These are phyloP conservation scores for Ascochyta clinopodiicola DNA, from an alignment of 2,329 filamentous ascomycete species.

Conservation along the genomic window DNA sequence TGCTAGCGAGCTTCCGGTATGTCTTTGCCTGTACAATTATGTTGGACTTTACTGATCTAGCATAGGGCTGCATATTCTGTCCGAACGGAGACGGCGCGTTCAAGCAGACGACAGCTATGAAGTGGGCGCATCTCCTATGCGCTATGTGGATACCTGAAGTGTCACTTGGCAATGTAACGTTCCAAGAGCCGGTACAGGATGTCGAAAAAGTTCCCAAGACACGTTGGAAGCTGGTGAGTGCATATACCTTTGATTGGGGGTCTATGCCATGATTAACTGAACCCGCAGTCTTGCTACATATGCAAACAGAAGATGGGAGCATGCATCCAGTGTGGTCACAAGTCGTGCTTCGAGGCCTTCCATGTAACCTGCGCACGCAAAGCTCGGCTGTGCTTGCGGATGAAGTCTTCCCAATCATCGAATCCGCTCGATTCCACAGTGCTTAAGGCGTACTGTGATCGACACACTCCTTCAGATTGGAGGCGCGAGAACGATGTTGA, in stretches of 20 bases:
- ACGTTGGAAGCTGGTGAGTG: constrained; percentile 77
- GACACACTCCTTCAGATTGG: constrained; percentile 90
- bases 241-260: too few species aligned
- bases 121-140: constrained; percentile 96
- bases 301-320: constrained; percentile 98
- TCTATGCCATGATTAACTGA: constrained; percentile 21
- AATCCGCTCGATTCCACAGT: constrained; percentile 81
- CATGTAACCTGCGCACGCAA: constrained; percentile 94
- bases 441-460: constrained; percentile 94
- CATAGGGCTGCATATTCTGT: constrained; percentile 83
- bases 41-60: constrained; percentile 25
- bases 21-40: constrained; percentile 11
- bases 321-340: constrained; percentile 98
- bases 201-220: constrained; percentile 96
- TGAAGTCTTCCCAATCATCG: constrained; percentile 88
- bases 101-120: constrained; percentile 94
- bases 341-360: constrained; percentile 95
- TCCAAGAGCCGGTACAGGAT: constrained; percentile 98
- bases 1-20: constrained; percentile 59
- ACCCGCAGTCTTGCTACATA: constrained; percentile 77
- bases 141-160: constrained; percentile 99
- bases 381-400: constrained; percentile 87
- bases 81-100: constrained; percentile 97
- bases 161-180: constrained; percentile 90
- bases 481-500: constrained; percentile 84